These are phyloP conservation scores for Pseudogymnoascus sp. DNA, from an alignment of 2,329 filamentous ascomycete genomes.

Conservation along the genomic window DNA sequence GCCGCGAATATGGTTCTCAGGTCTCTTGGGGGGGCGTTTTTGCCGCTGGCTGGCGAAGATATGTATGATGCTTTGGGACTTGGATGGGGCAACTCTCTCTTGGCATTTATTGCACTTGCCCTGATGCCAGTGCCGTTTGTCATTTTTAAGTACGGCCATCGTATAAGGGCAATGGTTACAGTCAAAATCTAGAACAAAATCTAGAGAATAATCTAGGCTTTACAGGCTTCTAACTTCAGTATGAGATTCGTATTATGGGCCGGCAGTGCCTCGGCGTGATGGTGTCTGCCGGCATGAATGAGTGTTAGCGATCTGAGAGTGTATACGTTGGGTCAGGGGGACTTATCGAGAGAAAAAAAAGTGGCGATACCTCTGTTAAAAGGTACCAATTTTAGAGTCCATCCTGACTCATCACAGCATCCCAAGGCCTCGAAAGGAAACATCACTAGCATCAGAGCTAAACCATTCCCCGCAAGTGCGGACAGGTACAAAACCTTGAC, in stretches of 20 bases:
- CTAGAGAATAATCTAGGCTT: background rate
- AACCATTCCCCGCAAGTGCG: slow-evolving; percentile 17
- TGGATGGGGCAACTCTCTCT: slow-evolving; percentile 42
- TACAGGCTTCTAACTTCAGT: background rate
- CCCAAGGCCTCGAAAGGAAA: background rate
- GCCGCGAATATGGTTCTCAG: slow-evolving; percentile 55
- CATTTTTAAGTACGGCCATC: slow-evolving; percentile 24
- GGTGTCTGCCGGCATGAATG: background rate
- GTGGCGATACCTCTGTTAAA: background rate
- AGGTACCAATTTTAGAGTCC: slow-evolving; percentile 2
- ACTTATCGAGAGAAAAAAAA: background rate
- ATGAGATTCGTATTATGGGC: background rate
- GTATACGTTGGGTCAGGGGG: background rate
- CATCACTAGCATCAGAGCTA: background rate
- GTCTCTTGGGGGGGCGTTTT: slow-evolving; percentile 54
- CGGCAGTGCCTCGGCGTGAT: background rate
- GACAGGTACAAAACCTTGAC: slow-evolving; percentile 94
- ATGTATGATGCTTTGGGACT: slow-evolving; percentile 36
- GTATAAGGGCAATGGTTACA: slow-evolving; percentile 15
- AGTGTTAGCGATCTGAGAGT: background rate
- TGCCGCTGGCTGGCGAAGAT: slow-evolving; percentile 51
- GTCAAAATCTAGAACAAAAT: background rate
- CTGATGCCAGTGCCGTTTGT: slow-evolving; percentile 24
- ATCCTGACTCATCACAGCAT: slow-evolving; percentile 5
- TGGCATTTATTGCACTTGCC: slow-evolving; percentile 41